Evolutionary conservation across 768 basidiomycete genomes (phyloP).

Genomic region (Clavaria fumosa): DNA sequence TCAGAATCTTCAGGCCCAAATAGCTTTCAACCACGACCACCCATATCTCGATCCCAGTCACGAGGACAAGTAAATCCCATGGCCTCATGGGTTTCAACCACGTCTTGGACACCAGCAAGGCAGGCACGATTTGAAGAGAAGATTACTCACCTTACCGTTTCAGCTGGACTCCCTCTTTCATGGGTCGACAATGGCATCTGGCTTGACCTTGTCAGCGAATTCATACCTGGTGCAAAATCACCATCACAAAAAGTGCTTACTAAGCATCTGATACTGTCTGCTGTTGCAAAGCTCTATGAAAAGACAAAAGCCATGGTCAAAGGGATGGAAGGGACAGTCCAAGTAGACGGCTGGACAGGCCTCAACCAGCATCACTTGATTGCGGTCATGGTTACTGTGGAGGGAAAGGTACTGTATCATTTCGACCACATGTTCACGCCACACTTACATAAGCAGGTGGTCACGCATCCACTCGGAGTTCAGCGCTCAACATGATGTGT

Average conservation of each 20-base stretch:
- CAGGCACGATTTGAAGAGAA: slow-evolving; percentile 3
- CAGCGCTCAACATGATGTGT: too few relatives aligned
- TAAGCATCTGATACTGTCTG: slow-evolving; percentile 7
- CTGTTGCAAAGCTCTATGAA: not conserved
- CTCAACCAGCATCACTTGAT: slow-evolving; percentile 18
- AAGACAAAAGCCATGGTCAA: slow-evolving; percentile 1
- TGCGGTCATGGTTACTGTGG: slow-evolving; percentile 19
- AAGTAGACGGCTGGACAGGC: slow-evolving; percentile 24
- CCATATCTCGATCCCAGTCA: not conserved
- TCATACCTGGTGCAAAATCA: slow-evolving; percentile 5
- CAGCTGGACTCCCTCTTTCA: slow-evolving; percentile 10
- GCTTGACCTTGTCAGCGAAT: slow-evolving; percentile 10
- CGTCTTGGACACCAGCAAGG: not conserved
- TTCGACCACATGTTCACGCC: too few relatives aligned
- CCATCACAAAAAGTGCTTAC: slow-evolving; percentile 7
- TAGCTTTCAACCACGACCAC: not conserved
- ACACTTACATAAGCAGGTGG: too few relatives aligned
- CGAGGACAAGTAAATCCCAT: not conserved
- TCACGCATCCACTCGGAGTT: too few relatives aligned
- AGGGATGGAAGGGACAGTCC: slow-evolving; percentile 15
- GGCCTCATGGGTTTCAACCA: too few relatives aligned
- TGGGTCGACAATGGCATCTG: slow-evolving; percentile 14
- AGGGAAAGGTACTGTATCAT: slow-evolving; percentile 11
- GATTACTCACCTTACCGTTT: slow-evolving; percentile 8
- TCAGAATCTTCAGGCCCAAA: too few relatives aligned